phyloP scores from a whole-genome alignment of 768 basidiomycete species.

The Mycena vulgaris region DNA sequence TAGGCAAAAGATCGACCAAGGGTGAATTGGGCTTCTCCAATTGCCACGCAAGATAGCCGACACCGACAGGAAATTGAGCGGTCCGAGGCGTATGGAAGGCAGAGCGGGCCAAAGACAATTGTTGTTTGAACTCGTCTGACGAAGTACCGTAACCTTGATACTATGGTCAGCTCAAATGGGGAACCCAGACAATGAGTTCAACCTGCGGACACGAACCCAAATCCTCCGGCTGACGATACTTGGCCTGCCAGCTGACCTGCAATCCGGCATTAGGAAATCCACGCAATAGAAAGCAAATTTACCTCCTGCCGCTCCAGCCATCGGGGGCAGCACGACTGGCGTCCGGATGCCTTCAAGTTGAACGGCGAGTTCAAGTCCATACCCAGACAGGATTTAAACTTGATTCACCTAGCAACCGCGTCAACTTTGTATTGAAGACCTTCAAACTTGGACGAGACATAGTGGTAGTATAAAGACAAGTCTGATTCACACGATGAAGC shows the following conservation, averaged over 20 bases:
- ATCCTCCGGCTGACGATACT: slow-evolving; percentile 78
- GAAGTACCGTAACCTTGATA: slow-evolving; percentile 61
- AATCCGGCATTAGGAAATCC: not conserved
- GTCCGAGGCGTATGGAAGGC: slow-evolving; percentile 52
- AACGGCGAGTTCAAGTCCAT: slow-evolving; percentile 29
- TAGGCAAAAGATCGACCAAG: slow-evolving; percentile 60
- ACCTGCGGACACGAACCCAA: slow-evolving; percentile 84
- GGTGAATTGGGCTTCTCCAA: slow-evolving; percentile 65
- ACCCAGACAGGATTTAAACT: not conserved
- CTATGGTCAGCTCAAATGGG: slow-evolving; percentile 18
- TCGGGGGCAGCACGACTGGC: slow-evolving; percentile 55
- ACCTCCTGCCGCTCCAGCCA: slow-evolving; percentile 82
- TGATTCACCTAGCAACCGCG: slow-evolving; percentile 65
- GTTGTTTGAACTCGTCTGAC: slow-evolving; percentile 60
- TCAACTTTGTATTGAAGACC: slow-evolving; percentile 59
- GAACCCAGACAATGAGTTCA: slow-evolving; percentile 9
- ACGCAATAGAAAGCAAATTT: not conserved
- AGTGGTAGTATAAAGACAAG: not conserved
- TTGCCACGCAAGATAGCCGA: slow-evolving; percentile 83
- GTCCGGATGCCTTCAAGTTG: slow-evolving; percentile 1
- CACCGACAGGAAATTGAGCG: slow-evolving; percentile 70
- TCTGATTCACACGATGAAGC: slow-evolving; percentile 10
- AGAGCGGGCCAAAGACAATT: slow-evolving; percentile 69
- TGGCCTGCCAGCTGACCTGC: slow-evolving; percentile 69
- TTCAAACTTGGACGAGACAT: slow-evolving; percentile 28